These are phyloP conservation scores for Barnettozyma siamensis DNA, from an alignment of 805 yeast genomes.

Conservation along the genomic window DNA sequence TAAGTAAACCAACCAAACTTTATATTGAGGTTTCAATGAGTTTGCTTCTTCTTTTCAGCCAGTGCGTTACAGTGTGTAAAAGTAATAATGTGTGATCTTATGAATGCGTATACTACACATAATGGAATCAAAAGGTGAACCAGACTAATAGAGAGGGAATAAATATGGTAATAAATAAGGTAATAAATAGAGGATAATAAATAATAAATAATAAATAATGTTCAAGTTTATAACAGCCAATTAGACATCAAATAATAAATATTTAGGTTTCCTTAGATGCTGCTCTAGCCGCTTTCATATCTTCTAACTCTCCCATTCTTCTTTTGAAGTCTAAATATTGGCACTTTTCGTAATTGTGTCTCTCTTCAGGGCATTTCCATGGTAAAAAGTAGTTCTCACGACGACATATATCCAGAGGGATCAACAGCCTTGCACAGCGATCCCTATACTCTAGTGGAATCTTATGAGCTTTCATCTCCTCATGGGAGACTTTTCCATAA, in stretches of 20 bases:
- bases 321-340: constrained; percentile 76
- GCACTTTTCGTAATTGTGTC: constrained; percentile 83
- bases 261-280: not conserved
- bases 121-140: no score
- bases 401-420: constrained; percentile 60
- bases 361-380: constrained; percentile 71
- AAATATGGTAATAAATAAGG: not conserved
- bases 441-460: constrained; percentile 79
- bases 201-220: not conserved
- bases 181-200: constrained; percentile 6
- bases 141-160: no score
- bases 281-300: constrained; percentile 35
- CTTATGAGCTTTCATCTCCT: constrained; percentile 74
- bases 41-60: no score
- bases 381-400: constrained; percentile 52
- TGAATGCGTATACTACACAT: no score
- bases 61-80: no score
- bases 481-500: constrained; percentile 53
- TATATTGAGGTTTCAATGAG: no score
- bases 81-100: no score
- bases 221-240: no score
- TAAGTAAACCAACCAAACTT: no score
- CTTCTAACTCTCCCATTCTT: constrained; percentile 67
- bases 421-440: constrained; percentile 65
- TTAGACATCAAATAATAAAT: no score